Evolutionary conservation across 2,329 filamentous ascomycete genomes (phyloP).

Genomic region (Fusarium tupiense): DNA sequence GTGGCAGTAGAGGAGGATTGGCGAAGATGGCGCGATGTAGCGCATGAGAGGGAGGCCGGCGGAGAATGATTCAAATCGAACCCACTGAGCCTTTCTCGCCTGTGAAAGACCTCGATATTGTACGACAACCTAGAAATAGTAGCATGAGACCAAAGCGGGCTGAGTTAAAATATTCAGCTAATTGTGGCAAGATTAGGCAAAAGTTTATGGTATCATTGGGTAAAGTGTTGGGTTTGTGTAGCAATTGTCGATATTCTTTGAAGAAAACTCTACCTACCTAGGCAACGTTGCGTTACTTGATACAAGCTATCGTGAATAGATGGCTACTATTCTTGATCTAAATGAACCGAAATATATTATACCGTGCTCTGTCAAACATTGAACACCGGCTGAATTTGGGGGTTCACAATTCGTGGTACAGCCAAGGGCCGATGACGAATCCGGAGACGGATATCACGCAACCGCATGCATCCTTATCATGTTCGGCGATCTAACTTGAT

Average conservation of each 20-base stretch:
- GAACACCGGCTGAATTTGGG: not conserved
- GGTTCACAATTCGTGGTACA: not conserved
- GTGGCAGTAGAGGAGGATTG: conserved; percentile 96
- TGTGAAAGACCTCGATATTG: not conserved
- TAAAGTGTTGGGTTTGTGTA: not conserved
- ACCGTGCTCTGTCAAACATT: not conserved
- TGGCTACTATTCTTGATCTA: not conserved
- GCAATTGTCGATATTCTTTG: not conserved
- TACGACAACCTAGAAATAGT: not conserved
- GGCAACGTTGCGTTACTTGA: not conserved
- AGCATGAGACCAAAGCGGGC: not conserved
- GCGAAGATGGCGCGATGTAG: conserved; percentile 63
- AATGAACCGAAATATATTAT: not conserved
- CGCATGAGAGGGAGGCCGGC: conserved; percentile 87
- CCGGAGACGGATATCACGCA: not conserved
- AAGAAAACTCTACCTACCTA: not conserved
- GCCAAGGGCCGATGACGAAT: not conserved
- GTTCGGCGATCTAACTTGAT: not conserved
- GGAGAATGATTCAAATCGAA: conserved; percentile 59
- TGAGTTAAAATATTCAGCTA: accelerated
- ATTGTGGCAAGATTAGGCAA: not conserved
- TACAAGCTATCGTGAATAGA: accelerated
- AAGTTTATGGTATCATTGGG: not conserved
- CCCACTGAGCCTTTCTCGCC: not conserved
- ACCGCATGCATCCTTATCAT: not conserved